Percentiles rank a stretch among this genome's conserved stretches.
Conservation (phyloP, 2,329 filamentous ascomycete genomes). For the Diplodia sapinea region DNA sequence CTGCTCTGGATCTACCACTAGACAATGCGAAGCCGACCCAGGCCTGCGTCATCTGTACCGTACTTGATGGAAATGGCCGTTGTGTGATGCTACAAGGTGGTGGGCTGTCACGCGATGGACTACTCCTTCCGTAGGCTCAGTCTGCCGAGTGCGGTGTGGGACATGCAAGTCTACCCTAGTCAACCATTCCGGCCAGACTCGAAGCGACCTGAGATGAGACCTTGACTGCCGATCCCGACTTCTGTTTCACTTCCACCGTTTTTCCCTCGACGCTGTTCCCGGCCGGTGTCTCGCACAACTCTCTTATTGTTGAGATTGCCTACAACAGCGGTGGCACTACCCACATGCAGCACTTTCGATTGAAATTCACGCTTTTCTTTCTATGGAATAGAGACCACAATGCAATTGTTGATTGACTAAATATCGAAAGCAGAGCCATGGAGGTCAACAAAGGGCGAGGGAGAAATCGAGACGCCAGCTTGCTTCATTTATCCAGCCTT, state of each 20-base stretch:
- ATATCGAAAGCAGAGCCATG: too few relatives aligned
- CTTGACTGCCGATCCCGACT: not conserved
- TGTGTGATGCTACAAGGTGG: too few relatives aligned
- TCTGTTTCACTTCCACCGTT: not conserved
- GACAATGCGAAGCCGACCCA: not conserved
- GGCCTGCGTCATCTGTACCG: not conserved
- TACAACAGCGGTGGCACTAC: too few relatives aligned
- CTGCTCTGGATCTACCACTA: not conserved
- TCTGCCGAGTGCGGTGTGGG: not conserved
- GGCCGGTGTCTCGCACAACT: not conserved
- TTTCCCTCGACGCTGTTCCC: not conserved
- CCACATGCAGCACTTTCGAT: too few relatives aligned
- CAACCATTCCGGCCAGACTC: not conserved
- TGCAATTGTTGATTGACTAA: too few relatives aligned
- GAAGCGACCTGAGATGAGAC: not conserved
- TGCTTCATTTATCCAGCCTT: too few relatives aligned
- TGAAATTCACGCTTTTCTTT: too few relatives aligned
- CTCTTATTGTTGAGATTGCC: too few relatives aligned
- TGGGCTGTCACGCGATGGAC: too few relatives aligned
- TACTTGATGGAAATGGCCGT: not conserved
- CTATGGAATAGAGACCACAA: too few relatives aligned
- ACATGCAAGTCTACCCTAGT: not conserved
- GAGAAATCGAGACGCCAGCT: too few relatives aligned
- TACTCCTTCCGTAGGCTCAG: not conserved
- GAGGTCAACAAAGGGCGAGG: too few relatives aligned